Base-by-base conservation (phyloP, 139 green algal genomes). In the Micractinium conductrix region DNA sequence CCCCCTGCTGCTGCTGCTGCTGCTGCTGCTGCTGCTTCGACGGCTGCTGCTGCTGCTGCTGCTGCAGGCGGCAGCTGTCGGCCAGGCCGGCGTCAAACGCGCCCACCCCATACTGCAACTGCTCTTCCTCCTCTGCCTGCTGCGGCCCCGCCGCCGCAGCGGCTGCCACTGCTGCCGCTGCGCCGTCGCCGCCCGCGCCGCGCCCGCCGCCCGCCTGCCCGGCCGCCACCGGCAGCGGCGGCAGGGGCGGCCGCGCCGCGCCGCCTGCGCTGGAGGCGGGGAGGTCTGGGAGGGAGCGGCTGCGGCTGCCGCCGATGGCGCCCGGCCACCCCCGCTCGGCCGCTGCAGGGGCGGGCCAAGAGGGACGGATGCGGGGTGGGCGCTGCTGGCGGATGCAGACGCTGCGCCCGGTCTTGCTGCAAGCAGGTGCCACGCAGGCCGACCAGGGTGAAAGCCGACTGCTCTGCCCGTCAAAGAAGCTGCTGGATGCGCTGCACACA, bases 121-220 rank as follows among this genome's bases (percentile, higher is more conserved):
- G 22, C 43, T 60, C 14, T 33, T 42, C 71, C 35, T 42, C 42
- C 35, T 43, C 19, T 50, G 63, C 38, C 35, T 65, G 72, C 72
- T 62, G 80, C 53, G 43, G 37, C 76, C 53, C 45, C 60, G 73
- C 40, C 16, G 63, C 68, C 70, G 40, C 74, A 42, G 44, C 68
- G 71, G 58, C 71, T 72, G 71, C 40, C 43, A 26, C 85, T 74
- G 80, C 63, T 79, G 73, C 81, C 81, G 84, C 76, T 78, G 45
- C 60, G 73, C 40, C 26, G 73, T 76, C 81, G 84, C 76, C 74
- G 45, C 60, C 63, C 40, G 19, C 65, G 71, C 40, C 44, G 42
- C 81, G 73, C 80, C 63, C 74, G 73, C 81, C 81, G 84, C 62
- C 12, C 28, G 43, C 43, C 9, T 73, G 44, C 76, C 55, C 58